A percentile compares a stretch with the other conserved stretches of the same genome.
Conservation (phyloP, 495 filamentous ascomycete genomes). For the Chaetomium cochliodes region DNA sequence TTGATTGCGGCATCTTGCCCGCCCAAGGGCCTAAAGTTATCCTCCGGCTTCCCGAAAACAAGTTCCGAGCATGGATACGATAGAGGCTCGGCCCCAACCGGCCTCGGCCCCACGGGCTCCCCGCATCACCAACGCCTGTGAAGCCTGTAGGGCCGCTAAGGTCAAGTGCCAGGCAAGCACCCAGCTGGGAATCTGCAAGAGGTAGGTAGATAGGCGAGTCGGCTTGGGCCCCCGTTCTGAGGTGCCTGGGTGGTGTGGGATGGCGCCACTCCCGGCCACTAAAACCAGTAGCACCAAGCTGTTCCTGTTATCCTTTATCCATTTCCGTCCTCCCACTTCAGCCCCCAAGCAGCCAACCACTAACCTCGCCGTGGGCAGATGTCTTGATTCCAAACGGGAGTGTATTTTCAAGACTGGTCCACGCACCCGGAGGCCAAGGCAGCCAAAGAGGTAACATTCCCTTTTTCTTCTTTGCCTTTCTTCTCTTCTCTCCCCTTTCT, state of each 20-base stretch:
- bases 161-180: constrained; percentile 45
- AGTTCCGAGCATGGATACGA: constrained; percentile 8
- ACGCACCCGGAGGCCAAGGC: constrained; percentile 41
- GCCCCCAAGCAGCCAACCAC: not conserved
- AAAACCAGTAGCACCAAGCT: not conserved
- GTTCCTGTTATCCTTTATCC: not conserved
- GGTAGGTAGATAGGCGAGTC: constrained; percentile 34
- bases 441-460: constrained; percentile 34
- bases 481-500: too few species aligned
- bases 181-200: constrained; percentile 47
- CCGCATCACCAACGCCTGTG: constrained; percentile 46
- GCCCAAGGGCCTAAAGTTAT: not conserved
- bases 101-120: constrained; percentile 21
- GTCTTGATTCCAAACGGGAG: constrained; percentile 49
- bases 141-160: constrained; percentile 49
- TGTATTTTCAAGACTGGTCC: constrained; percentile 50
- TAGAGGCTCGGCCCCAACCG: not conserved
- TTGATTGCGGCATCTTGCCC: not conserved
- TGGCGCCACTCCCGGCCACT: not conserved
- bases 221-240: not conserved
- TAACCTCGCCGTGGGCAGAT: constrained; percentile 33
- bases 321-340: not conserved
- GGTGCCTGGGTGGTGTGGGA: too few species aligned
- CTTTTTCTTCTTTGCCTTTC: not conserved
- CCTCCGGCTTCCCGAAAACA: not conserved